Evolutionary conservation across 441 rosid genomes (phyloP).

Genomic region (Bruguiera hainesii): DNA sequence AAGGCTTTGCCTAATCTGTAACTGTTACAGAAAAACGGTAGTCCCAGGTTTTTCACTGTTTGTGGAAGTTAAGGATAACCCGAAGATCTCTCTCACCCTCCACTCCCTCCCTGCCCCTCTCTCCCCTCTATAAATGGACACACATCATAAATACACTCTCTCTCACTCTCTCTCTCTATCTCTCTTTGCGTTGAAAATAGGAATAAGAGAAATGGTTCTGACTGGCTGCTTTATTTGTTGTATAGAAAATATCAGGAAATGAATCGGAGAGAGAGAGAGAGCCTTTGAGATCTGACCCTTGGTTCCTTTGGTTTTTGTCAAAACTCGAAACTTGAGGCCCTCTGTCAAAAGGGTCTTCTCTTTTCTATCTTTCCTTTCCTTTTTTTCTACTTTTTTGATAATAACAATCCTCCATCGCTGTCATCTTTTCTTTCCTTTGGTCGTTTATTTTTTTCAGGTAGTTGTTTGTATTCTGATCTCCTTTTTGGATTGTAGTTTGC

Average conservation of each 20-base stretch:
- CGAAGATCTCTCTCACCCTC: too few species aligned
- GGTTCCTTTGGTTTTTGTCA: slow-evolving; percentile 2
- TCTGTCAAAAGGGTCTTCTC: slow-evolving; percentile 31
- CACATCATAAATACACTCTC: too few species aligned
- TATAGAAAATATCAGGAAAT: neutral
- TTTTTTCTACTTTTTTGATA: slow-evolving; percentile 4
- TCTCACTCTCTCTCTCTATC: too few species aligned
- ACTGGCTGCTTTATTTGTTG: neutral
- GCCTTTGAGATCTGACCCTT: slow-evolving; percentile 29
- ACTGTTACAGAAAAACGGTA: too few species aligned
- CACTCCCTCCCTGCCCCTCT: too few species aligned
- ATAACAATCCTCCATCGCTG: slow-evolving; percentile 9
- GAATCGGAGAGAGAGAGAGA: neutral
- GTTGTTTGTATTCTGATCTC: neutral
- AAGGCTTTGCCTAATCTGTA: too few species aligned
- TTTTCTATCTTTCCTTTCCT: neutral
- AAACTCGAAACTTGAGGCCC: slow-evolving; percentile 25
- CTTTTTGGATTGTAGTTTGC: neutral
- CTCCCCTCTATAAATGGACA: too few species aligned
- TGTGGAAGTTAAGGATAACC: too few species aligned
- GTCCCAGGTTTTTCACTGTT: too few species aligned
- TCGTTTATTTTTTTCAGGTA: neutral
- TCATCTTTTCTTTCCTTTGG: neutral
- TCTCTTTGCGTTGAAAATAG: too few species aligned
- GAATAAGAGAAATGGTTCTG: too few species aligned